These are phyloP conservation scores for Aspergillus kassunensis DNA, from an alignment of 495 filamentous ascomycete species.

Conservation along the genomic window DNA sequence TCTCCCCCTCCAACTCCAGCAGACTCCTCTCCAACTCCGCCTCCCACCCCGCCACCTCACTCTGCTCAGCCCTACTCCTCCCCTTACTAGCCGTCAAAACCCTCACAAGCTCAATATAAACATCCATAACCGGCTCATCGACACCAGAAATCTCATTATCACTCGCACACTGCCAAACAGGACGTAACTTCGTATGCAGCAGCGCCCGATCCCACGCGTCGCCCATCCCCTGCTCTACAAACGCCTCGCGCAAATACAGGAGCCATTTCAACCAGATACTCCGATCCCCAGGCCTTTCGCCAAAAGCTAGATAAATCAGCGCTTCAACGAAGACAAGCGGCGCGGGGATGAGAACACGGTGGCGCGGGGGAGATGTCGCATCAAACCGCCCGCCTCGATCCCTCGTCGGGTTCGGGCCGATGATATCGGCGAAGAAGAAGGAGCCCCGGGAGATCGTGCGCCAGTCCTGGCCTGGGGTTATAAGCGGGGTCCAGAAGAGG, in stretches of 20 bases:
- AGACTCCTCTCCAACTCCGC: too few relatives aligned
- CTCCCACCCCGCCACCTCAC: too few relatives aligned
- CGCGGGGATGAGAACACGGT: background rate
- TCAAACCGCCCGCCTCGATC: background rate
- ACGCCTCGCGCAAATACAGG: background rate
- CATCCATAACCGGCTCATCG: background rate
- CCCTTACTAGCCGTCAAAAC: background rate
- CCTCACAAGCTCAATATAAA: background rate
- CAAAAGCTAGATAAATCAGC: background rate
- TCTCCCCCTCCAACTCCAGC: too few relatives aligned
- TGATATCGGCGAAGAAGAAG: background rate
- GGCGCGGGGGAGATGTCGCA: background rate
- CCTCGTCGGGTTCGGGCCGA: background rate
- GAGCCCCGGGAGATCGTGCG: too few relatives aligned
- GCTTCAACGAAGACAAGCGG: background rate
- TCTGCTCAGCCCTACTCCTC: too few relatives aligned
- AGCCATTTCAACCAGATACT: background rate
- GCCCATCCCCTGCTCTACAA: background rate
- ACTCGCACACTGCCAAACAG: background rate
- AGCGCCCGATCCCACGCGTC: background rate
- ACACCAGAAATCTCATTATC: background rate
- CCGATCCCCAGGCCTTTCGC: background rate
- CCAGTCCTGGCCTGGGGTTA: background rate
- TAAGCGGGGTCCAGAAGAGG: background rate
- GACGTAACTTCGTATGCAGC: background rate